Evolutionary conservation across 148 eudicot species (phyloP).

Genomic region (Chenopodium album): DNA sequence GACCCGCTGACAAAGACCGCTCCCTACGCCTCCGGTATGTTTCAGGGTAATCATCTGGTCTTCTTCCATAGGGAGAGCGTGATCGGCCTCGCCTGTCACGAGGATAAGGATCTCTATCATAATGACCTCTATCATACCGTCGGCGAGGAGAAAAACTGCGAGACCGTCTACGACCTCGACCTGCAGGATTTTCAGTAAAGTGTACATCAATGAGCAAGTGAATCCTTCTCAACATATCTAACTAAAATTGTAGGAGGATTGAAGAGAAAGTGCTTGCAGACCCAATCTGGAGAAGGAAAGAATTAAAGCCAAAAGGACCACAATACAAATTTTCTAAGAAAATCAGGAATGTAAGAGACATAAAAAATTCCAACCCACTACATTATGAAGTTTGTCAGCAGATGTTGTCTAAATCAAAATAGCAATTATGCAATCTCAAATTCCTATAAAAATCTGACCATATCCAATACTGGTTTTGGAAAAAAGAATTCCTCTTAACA

Average conservation of each 20-base stretch:
- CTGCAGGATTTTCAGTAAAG: constrained; percentile 25
- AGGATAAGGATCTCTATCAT: constrained; percentile 49
- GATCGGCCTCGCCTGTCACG: constrained; percentile 45
- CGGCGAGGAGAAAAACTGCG: constrained; percentile 52
- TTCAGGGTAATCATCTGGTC: constrained; percentile 38
- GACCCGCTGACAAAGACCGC: constrained; percentile 20
- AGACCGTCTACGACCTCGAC: constrained; percentile 38
- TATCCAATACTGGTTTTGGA: too few relatives aligned
- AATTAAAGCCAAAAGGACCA: background rate
- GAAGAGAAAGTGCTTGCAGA: background rate
- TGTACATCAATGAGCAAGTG: background rate
- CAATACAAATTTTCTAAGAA: background rate
- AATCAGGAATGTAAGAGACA: background rate
- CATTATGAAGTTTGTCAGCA: background rate
- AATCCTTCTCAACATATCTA: background rate
- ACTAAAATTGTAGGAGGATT: background rate
- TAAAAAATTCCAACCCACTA: background rate
- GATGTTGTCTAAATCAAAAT: background rate
- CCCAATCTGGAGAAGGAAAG: background rate
- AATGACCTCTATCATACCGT: constrained; percentile 37
- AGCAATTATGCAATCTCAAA: background rate
- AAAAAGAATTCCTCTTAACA: too few relatives aligned
- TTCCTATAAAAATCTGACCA: background rate
- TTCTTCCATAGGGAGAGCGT: constrained; percentile 50
- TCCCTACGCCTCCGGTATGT: constrained; percentile 45